A percentile compares a stretch with the other conserved stretches of the same genome.
These are phyloP conservation scores for Polygonum maritimum DNA, from an alignment of 148 eudicot species.

Conservation along the genomic window DNA sequence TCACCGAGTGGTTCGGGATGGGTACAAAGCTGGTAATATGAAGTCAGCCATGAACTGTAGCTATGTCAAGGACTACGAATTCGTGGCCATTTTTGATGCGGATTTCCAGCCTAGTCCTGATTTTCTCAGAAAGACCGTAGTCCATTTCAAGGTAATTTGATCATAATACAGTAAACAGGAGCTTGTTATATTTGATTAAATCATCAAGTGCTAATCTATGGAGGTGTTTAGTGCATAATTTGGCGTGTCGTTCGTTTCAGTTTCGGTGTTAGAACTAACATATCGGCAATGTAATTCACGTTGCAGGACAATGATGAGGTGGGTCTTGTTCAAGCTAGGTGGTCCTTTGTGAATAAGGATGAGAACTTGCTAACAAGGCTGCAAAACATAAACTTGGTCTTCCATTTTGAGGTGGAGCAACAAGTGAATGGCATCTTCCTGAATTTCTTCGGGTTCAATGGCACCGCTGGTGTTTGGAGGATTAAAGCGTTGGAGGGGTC, in stretches of 20 bases:
- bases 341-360: constrained; percentile 29
- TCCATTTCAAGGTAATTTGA: constrained; percentile 23
- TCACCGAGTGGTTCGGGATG: constrained; percentile 20
- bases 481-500: constrained; percentile 24
- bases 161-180: not conserved
- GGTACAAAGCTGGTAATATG: constrained; percentile 27
- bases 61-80: constrained; percentile 26
- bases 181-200: not conserved
- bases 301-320: constrained; percentile 27
- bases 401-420: constrained; percentile 28
- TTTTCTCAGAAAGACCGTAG: constrained; percentile 17
- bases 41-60: constrained; percentile 28
- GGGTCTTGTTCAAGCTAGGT: constrained; percentile 27
- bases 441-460: constrained; percentile 24
- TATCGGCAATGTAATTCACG: not conserved
- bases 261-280: not conserved
- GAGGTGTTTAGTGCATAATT: not conserved
- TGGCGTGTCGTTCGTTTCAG: not conserved
- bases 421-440: constrained; percentile 24
- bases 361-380: constrained; percentile 26
- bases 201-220: not conserved
- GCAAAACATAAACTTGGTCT: constrained; percentile 25
- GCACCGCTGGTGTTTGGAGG: constrained; percentile 27
- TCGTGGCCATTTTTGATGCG: constrained; percentile 24
- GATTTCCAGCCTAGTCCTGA: constrained; percentile 27